Evolutionary conservation across 441 rosid species (phyloP).

Genomic region (Syzygium malaccense): DNA sequence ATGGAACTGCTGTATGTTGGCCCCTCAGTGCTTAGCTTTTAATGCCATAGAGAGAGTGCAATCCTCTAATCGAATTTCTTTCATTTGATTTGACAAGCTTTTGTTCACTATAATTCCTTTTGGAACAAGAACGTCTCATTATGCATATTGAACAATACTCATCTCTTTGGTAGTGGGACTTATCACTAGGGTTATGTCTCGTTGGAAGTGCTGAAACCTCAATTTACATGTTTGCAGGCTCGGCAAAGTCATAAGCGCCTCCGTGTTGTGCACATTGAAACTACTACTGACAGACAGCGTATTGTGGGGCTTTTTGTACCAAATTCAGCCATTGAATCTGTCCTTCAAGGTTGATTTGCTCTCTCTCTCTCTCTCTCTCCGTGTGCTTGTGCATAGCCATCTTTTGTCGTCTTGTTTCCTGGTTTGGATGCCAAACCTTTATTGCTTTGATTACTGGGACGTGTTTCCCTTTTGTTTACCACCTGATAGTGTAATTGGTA

Average conservation of each 20-base stretch:
- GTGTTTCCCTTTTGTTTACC: background rate
- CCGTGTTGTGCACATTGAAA: conserved; percentile 84
- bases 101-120: background rate
- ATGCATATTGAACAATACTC: background rate
- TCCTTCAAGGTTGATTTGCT: conserved; percentile 63
- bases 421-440: background rate
- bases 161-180: background rate
- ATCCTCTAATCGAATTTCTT: background rate
- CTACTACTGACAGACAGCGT: conserved; percentile 65
- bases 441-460: background rate
- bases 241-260: conserved; percentile 88
- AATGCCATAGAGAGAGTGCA: background rate
- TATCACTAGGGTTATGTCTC: background rate
- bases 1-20: background rate
- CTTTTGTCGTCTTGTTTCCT: background rate
- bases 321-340: conserved; percentile 89
- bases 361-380: conserved; percentile 6
- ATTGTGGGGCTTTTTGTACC: conserved; percentile 89
- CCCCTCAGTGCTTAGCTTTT: background rate
- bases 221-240: conserved; percentile 35
- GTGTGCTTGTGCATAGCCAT: background rate
- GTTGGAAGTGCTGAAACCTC: background rate
- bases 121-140: background rate
- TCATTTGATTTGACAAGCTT: background rate
- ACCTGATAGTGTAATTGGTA: background rate